Conservation (phyloP, 2,329 filamentous ascomycete genomes). For the Escovopsis sp. region DNA sequence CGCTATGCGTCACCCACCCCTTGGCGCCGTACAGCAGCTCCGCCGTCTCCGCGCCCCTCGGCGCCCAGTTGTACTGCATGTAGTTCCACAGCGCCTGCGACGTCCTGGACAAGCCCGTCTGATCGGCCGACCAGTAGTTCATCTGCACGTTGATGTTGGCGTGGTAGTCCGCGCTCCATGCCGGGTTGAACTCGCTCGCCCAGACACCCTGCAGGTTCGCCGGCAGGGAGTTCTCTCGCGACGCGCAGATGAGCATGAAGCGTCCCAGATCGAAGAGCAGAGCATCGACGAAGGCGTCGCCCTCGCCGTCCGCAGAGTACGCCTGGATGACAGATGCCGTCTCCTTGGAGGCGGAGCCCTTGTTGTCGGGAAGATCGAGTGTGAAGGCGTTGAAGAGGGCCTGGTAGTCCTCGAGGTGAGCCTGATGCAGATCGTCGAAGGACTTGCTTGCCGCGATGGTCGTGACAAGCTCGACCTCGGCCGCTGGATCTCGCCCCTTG, state of each 20-base stretch:
- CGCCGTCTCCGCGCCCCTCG: slow-evolving; percentile 37
- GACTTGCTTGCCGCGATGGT: slow-evolving; percentile 19
- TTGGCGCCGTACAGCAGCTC: slow-evolving; percentile 35
- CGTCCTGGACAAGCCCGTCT: slow-evolving; percentile 32
- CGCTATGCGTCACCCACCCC: slow-evolving; percentile 42
- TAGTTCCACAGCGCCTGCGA: slow-evolving; percentile 35
- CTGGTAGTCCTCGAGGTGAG: slow-evolving; percentile 27
- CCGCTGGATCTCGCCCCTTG: slow-evolving; percentile 28
- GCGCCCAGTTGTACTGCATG: slow-evolving; percentile 37
- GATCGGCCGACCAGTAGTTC: slow-evolving; percentile 43
- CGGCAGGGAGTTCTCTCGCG: slow-evolving; percentile 34
- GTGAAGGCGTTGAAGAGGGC: slow-evolving; percentile 23
- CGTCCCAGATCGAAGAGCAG: slow-evolving; percentile 38
- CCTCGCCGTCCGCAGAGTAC: slow-evolving; percentile 10
- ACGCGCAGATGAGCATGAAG: slow-evolving; percentile 40
- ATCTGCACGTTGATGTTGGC: slow-evolving; percentile 47
- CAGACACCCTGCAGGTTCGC: slow-evolving; percentile 43
- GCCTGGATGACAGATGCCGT: slow-evolving; percentile 12
- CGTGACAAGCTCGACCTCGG: slow-evolving; percentile 20
- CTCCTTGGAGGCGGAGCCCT: slow-evolving; percentile 23
- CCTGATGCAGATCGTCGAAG: slow-evolving; percentile 15
- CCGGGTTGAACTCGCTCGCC: slow-evolving; percentile 26
- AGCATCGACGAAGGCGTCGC: slow-evolving; percentile 37
- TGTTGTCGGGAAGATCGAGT: slow-evolving; percentile 29
- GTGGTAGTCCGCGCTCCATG: slow-evolving; percentile 39